phyloP scores from a whole-genome alignment of 2,329 filamentous ascomycete genomes.

The Phoma sp. region DNA sequence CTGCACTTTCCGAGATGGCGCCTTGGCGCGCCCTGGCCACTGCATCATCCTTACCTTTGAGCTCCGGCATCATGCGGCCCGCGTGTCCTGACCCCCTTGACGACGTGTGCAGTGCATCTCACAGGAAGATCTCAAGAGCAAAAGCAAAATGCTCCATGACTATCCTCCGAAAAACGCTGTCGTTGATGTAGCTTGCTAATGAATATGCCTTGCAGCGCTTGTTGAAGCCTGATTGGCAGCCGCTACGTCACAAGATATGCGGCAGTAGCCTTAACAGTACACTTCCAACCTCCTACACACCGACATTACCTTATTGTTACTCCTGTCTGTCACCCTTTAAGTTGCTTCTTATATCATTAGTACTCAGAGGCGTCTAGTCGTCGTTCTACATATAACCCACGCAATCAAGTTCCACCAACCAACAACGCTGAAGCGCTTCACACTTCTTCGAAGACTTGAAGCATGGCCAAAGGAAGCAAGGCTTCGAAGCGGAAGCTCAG shows the following conservation, averaged over 20 bases:
- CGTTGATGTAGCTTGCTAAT: background rate
- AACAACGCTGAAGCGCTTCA: background rate
- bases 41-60: background rate
- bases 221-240: conserved; percentile 32
- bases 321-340: background rate
- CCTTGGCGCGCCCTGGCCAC: conserved; percentile 26
- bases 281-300: conserved; percentile 27
- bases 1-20: conserved; percentile 33
- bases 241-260: conserved; percentile 38
- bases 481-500: conserved; percentile 25
- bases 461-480: conserved; percentile 11
- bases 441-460: background rate
- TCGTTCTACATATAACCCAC: background rate
- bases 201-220: background rate
- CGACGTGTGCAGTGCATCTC: background rate
- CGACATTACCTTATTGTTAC: conserved; percentile 3
- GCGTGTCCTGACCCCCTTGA: background rate
- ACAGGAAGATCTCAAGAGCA: background rate
- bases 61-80: conserved; percentile 10
- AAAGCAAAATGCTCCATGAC: background rate
- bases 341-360: background rate
- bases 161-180: background rate
- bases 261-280: conserved; percentile 22
- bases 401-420: background rate
- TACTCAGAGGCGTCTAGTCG: background rate